Percentiles rank a stretch among this genome's conserved stretches.
Conservation (phyloP, 1,284 basidiomycete genomes). For the Trichosporon faecale region DNA sequence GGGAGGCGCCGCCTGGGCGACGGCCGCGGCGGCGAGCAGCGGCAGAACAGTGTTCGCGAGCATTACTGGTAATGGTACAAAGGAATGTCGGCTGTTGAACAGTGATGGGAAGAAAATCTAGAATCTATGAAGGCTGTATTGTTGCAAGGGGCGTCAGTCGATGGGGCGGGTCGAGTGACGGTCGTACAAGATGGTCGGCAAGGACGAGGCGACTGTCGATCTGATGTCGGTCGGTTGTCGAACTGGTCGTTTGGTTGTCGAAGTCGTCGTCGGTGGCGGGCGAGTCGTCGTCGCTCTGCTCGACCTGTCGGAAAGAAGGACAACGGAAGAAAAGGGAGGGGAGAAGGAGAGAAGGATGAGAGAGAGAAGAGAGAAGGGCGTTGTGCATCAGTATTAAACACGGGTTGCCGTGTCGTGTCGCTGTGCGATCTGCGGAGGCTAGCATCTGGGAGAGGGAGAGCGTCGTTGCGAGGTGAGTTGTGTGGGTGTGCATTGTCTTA, state of each 20-base stretch:
- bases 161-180: constrained; percentile 3
- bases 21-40: neutral
- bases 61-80: neutral
- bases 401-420: neutral
- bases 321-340: neutral
- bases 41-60: neutral
- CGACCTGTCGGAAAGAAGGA: neutral
- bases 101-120: neutral
- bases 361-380: neutral
- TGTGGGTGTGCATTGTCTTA: neutral
- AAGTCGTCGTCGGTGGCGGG: neutral
- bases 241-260: neutral
- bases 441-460: neutral
- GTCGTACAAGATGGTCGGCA: neutral
- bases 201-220: neutral
- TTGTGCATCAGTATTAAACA: neutral
- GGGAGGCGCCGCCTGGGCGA: constrained; percentile 5
- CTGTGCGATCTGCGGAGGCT: neutral
- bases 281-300: neutral
- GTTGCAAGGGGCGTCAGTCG: neutral
- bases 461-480: neutral
- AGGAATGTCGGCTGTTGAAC: neutral
- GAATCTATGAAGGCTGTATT: neutral
- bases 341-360: neutral
- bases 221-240: neutral